Evolutionary conservation across 257 asterid genomes (phyloP).

Genomic region (Misopates orontium): DNA sequence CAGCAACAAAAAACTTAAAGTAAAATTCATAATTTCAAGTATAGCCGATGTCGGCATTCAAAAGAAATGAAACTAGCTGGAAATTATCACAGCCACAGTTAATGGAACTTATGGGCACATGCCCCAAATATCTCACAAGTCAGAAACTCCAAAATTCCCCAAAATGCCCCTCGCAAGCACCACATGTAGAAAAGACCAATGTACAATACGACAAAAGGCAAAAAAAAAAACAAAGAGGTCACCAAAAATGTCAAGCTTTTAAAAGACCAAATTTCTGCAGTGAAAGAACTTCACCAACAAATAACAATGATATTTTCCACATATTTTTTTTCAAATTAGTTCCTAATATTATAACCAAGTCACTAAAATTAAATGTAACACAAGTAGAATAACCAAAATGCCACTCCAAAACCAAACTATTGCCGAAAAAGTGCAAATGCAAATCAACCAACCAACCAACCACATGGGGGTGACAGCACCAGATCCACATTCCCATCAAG

Average conservation of each 20-base stretch:
- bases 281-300: too few species aligned
- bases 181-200: background rate
- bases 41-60: constrained; percentile 5
- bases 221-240: background rate
- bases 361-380: background rate
- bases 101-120: constrained; percentile 14
- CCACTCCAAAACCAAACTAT: constrained; percentile 28
- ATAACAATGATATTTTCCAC: background rate
- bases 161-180: constrained; percentile 13
- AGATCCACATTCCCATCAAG: constrained; percentile 32
- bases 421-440: background rate
- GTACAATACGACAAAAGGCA: background rate
- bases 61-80: background rate
- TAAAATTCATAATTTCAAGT: too few species aligned
- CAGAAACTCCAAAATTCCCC: background rate
- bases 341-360: background rate
- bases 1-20: too few species aligned
- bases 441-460: constrained; percentile 12
- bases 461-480: constrained; percentile 29
- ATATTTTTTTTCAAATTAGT: background rate
- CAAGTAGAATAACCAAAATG: constrained; percentile 32
- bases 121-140: constrained; percentile 26
- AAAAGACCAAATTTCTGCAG: background rate
- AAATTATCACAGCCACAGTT: background rate
- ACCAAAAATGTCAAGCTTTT: background rate